Evolutionary conservation across 306 rosid species (phyloP).

Genomic region (Pyrus betulifolia): DNA sequence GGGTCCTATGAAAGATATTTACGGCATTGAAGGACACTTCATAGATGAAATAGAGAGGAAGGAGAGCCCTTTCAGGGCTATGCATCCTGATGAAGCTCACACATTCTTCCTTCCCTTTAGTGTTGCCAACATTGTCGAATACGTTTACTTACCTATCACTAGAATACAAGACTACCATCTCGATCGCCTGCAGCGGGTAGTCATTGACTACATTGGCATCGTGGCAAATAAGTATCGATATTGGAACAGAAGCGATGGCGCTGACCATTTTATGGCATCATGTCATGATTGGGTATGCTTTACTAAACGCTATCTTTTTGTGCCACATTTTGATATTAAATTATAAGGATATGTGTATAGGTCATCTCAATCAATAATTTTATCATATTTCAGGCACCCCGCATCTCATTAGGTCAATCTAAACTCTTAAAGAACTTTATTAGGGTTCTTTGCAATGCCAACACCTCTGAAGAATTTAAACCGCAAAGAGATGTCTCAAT

Average conservation of each 20-base stretch:
- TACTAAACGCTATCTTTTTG: background rate
- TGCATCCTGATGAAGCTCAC: slow-evolving; percentile 45
- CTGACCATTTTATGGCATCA: slow-evolving; percentile 52
- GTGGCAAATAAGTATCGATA: slow-evolving; percentile 32
- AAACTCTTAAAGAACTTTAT: slow-evolving; percentile 50
- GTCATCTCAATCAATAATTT: background rate
- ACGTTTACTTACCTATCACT: slow-evolving; percentile 33
- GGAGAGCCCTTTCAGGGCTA: slow-evolving; percentile 32
- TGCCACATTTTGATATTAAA: background rate
- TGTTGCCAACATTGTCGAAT: slow-evolving; percentile 29
- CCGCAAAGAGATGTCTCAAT: slow-evolving; percentile 55
- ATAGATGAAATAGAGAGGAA: slow-evolving; percentile 41
- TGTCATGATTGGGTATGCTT: slow-evolving; percentile 54
- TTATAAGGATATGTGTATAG: background rate
- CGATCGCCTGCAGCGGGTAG: slow-evolving; percentile 36
- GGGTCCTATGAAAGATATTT: slow-evolving; percentile 38
- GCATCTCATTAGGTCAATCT: slow-evolving; percentile 41
- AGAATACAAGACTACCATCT: slow-evolving; percentile 32
- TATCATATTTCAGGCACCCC: slow-evolving; percentile 43
- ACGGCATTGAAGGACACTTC: slow-evolving; percentile 56
- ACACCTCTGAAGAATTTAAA: slow-evolving; percentile 59
- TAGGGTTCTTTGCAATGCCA: slow-evolving; percentile 69
- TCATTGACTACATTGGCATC: slow-evolving; percentile 30
- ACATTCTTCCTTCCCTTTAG: slow-evolving; percentile 43
- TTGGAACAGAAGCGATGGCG: slow-evolving; percentile 46